Evolutionary conservation across 371 early-diverging fungal genomes (phyloP).

Genomic region (Mucor velutinosus): DNA sequence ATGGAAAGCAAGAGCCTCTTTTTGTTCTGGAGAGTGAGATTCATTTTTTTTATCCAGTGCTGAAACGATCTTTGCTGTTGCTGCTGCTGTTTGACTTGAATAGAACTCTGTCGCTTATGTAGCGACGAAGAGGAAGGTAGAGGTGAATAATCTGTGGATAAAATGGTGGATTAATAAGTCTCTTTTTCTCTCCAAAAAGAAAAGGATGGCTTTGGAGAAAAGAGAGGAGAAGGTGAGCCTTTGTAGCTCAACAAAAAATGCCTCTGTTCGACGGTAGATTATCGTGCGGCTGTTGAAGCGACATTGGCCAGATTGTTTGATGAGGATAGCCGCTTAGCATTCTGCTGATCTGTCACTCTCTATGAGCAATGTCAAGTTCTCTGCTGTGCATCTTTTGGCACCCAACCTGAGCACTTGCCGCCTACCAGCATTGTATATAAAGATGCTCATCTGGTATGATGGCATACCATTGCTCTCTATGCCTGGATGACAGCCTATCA

Average conservation of each 20-base stretch:
- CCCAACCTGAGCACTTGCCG: too few species aligned
- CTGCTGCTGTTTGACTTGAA: conserved; percentile 40
- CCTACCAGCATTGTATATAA: too few species aligned
- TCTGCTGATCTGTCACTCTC: too few species aligned
- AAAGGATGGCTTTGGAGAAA: background rate
- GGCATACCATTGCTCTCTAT: too few species aligned
- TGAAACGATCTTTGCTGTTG: conserved; percentile 14
- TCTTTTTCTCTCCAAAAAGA: background rate
- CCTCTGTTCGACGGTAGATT: too few species aligned
- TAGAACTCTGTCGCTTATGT: conserved; percentile 50
- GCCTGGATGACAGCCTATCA: too few species aligned
- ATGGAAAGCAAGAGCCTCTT: conserved; percentile 21
- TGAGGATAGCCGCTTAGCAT: too few species aligned
- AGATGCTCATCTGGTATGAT: too few species aligned
- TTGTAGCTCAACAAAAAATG: too few species aligned
- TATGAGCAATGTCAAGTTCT: too few species aligned
- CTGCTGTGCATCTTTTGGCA: too few species aligned
- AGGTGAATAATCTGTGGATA: conserved; percentile 9
- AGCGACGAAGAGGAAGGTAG: conserved; percentile 21
- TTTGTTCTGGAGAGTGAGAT: conserved; percentile 24
- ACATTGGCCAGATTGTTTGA: too few species aligned
- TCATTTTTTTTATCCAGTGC: conserved; percentile 35
- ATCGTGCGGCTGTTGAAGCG: background rate
- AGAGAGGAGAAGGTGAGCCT: background rate
- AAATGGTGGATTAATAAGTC: background rate